Conservation (phyloP, 2,329 filamentous ascomycete genomes). For the Epichloe gansuensis region DNA sequence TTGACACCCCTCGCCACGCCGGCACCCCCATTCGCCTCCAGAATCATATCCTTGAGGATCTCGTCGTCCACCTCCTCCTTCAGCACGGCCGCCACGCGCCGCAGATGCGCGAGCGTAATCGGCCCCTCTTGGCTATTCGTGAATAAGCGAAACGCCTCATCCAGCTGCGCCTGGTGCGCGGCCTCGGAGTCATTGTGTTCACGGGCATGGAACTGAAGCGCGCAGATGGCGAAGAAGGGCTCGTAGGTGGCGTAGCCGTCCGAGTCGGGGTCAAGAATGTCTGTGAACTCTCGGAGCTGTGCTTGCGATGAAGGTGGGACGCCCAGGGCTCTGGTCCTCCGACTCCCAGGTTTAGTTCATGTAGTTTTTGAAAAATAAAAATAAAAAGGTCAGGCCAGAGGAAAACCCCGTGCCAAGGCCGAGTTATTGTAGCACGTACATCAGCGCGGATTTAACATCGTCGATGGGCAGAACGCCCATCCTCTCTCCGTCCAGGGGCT, state of each 20-base stretch:
- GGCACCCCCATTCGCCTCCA: conserved; percentile 79
- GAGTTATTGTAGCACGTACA: conserved; percentile 36
- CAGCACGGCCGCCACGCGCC: conserved; percentile 65
- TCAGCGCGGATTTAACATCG: conserved; percentile 60
- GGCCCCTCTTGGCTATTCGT: conserved; percentile 40
- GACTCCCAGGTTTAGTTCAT: not conserved
- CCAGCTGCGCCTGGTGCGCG: conserved; percentile 53
- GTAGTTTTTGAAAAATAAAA: not conserved
- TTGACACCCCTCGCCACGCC: conserved; percentile 60
- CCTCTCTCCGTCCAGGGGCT: conserved; percentile 60
- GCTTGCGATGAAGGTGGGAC: conserved; percentile 49
- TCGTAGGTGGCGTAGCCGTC: conserved; percentile 69
- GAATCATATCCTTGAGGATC: conserved; percentile 81
- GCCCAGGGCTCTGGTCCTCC: conserved; percentile 59
- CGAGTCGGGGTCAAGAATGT: conserved; percentile 70
- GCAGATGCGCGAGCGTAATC: conserved; percentile 73
- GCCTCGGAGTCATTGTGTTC: conserved; percentile 39
- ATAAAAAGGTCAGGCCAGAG: not conserved
- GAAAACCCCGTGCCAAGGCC: too few species aligned
- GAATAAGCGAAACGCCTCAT: conserved; percentile 75
- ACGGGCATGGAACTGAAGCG: conserved; percentile 64
- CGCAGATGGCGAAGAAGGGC: conserved; percentile 77
- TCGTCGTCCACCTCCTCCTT: conserved; percentile 79
- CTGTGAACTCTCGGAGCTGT: conserved; percentile 66
- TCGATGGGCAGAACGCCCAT: conserved; percentile 54